Evolutionary conservation across 2,329 filamentous ascomycete genomes (phyloP).

Genomic region (Fusarium solani-melongenae): DNA sequence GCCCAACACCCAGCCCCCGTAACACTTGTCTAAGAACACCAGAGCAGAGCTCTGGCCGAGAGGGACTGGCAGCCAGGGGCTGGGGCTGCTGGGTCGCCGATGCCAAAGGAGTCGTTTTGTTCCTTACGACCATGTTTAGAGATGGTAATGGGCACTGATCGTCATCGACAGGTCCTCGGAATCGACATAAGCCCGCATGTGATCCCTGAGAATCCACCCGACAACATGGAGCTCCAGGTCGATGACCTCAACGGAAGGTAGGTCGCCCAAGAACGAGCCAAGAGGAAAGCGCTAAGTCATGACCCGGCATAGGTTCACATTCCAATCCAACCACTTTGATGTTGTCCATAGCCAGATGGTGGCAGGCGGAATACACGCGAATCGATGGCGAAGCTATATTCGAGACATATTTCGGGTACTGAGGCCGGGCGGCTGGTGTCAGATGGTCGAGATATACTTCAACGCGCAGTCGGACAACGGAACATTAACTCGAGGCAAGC

Average conservation of each 20-base stretch:
- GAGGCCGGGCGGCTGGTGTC: slow-evolving; percentile 83
- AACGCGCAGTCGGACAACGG: slow-evolving; percentile 90
- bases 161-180: slow-evolving; percentile 68
- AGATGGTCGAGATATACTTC: slow-evolving; percentile 89
- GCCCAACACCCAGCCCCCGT: background rate
- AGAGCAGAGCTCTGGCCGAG: background rate
- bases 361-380: slow-evolving; percentile 75
- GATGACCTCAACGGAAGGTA: slow-evolving; percentile 77
- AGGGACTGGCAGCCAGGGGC: background rate
- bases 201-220: slow-evolving; percentile 71
- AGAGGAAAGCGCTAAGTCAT: slow-evolving; percentile 9
- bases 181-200: slow-evolving; percentile 79
- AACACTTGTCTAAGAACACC: background rate
- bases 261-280: slow-evolving; percentile 11
- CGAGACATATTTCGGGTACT: slow-evolving; percentile 79
- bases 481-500: slow-evolving; percentile 71
- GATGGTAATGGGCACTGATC: background rate
- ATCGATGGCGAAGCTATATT: slow-evolving; percentile 81
- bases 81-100: background rate
- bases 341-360: slow-evolving; percentile 83
- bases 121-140: background rate
- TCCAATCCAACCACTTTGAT: slow-evolving; percentile 79
- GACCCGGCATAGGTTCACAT: slow-evolving; percentile 66
- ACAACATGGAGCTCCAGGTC: slow-evolving; percentile 77
- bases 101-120: background rate